Base-by-base conservation (phyloP, 2,329 filamentous ascomycete species). In the Colletotrichum sp. region DNA sequence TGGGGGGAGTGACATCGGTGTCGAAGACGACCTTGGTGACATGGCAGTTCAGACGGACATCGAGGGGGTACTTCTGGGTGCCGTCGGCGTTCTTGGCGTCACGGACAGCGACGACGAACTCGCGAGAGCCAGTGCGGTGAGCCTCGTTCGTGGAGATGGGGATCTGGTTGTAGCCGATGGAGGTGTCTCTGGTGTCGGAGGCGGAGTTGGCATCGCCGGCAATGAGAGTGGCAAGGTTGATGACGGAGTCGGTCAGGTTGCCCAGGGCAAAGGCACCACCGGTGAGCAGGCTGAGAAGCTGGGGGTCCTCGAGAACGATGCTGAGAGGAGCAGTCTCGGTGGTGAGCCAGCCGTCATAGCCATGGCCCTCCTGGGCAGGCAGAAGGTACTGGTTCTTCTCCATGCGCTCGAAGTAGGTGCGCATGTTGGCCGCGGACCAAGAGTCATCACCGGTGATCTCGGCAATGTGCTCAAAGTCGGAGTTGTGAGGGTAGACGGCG, bases 391-490 rank as follows among this genome's bases (percentile, higher is more conserved):
- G 80, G 84, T 89, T 89, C 71, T 87, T 85, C 82, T 93, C 91
- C 66, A 93, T 79, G 77, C 85, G 86, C 60, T 84, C 79, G 69
- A 90, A 92, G 83, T 92, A 90, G 72, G 87, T 83, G 76, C 90
- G 86, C 91, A 94, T 93, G 75, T 90, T 91, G 2, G 84, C 83
- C 0, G 91, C 84, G 0, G 83, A 81, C 91, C 91, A 93, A 0
- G 89, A 89, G 9, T 80, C 78, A 75, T 93, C 91, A 5, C 90
- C 89, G 3, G 91, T 93, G 28, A 92, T 79, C 15, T 81, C 80
- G 3, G 87, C 86, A 71, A 93, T 88, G 79, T 88, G 82, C 34
- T 90, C 84, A 80, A 88, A 92, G 81, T 92, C 90, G 32, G 85
- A 87, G 67, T 87, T 84, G 77, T 89, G 86, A 0, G 90, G 90